Base-by-base conservation (phyloP, 805 yeast genomes). In the Metschnikowia cubensis region DNA sequence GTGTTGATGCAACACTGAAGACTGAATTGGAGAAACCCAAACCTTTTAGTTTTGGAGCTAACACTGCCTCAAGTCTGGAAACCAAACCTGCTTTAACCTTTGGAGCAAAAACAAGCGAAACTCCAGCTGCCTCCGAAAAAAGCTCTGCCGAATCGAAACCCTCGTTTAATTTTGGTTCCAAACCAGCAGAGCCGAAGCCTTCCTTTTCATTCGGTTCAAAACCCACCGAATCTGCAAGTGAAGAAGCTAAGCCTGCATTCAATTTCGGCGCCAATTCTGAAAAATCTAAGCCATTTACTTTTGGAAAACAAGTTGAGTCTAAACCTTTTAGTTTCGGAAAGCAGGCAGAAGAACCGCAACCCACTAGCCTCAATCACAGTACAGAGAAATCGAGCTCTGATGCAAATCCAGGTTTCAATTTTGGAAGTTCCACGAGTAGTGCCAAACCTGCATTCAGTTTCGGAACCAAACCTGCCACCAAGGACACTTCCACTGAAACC, bases 141-240 rank as follows among this genome's bases (percentile, higher is more conserved):
- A 39, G 13, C 11, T 34, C 45, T 15, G 21, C 31, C n/a, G 40
- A 42, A 3, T 6, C 38, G 4, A 51, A 41, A 18, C 46, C 54
- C n/a, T 18, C 46, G 4, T 49, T 50, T 35, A 50, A 34, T 39
- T 52, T 50, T 32, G 54, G 56, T n/a, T 35, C 50, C n/a, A 50
- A 53, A 11, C 32, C 43, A 15, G 36, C 35, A 31, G 38, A 25
- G 20, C 6, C 49, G 8, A 22, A 35, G 10, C 39, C 31, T 14
- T 13, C 35, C 7, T 34, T 42, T 20, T 21, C 41, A 2, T 33
- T 48, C 36, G 15, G 20, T 10, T 37, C 21, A 2, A 32, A 22
- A 5, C 29, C 47, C 15, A 21, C 17, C 5, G 8, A 15, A 8
- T 3, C 42, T n/a, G 29, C 39, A 20, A 17, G 11, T 6, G 34